Evolutionary conservation across 2,329 filamentous ascomycete species (phyloP).

Genomic region (Phaeosphaeriaceae sp.): DNA sequence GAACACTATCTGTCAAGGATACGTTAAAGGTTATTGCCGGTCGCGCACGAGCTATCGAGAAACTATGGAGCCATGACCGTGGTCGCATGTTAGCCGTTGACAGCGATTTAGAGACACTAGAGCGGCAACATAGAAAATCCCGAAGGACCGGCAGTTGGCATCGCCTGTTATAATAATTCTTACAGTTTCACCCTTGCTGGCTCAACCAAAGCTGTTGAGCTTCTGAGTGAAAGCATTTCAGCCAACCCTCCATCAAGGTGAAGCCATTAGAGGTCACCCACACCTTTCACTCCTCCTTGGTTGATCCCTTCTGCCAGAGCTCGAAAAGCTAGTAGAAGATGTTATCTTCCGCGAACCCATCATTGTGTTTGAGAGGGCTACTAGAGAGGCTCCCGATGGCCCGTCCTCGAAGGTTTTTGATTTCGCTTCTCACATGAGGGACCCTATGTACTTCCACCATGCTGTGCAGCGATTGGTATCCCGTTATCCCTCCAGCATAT

Average conservation of each 20-base stretch:
- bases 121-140: slow-evolving; percentile 1
- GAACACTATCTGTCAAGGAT: slow-evolving; percentile 40
- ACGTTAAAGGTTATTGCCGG: slow-evolving; percentile 30
- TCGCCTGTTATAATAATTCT: slow-evolving; percentile 54
- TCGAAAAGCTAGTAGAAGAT: slow-evolving; percentile 18
- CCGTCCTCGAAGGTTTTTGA: no score
- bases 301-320: slow-evolving; percentile 26
- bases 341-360: slow-evolving; percentile 39
- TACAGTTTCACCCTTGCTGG: slow-evolving; percentile 51
- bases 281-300: slow-evolving; percentile 24
- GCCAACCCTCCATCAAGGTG: slow-evolving; percentile 15
- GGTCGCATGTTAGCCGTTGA: slow-evolving; percentile 45
- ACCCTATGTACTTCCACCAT: slow-evolving; percentile 55
- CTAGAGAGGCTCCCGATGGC: neutral
- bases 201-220: slow-evolving; percentile 16
- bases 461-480: slow-evolving; percentile 50
- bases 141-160: slow-evolving; percentile 26
- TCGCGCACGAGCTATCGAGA: slow-evolving; percentile 42
- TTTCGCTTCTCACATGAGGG: slow-evolving; percentile 47
- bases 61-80: slow-evolving; percentile 43
- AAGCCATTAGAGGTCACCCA: slow-evolving; percentile 16
- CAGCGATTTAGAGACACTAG: neutral
- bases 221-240: neutral
- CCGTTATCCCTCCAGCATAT: slow-evolving; percentile 23
- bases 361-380: slow-evolving; percentile 40